Conservation (phyloP, 2,329 filamentous ascomycete species). For the Trichophyton simii region DNA sequence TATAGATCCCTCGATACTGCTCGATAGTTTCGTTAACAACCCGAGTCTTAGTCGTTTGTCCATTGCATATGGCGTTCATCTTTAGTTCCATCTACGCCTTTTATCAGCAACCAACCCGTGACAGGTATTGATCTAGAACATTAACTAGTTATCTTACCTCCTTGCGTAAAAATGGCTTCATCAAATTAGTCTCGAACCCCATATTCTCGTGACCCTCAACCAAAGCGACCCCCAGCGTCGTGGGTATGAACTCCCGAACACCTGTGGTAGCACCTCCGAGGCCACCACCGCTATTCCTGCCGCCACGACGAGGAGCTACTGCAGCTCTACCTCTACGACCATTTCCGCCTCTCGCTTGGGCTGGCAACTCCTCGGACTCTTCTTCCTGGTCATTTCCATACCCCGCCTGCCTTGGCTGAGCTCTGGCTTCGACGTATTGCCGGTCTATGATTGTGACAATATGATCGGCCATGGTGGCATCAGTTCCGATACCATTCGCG, state of each 20-base stretch:
- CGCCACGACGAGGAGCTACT: conserved; percentile 6
- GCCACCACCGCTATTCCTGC: conserved; percentile 8
- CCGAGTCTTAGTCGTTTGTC: conserved; percentile 4
- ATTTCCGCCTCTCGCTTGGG: conserved; percentile 6
- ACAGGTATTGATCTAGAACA: conserved; percentile 4
- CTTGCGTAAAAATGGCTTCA: conserved; percentile 5
- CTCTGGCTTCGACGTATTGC: conserved; percentile 5
- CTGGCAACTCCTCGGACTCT: conserved; percentile 7
- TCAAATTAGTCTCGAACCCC: conserved; percentile 5
- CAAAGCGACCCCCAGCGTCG: conserved; percentile 3
- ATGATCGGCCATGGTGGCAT: conserved; percentile 6
- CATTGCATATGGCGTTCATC: conserved; percentile 4
- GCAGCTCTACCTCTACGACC: conserved; percentile 5
- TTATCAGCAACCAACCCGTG: conserved; percentile 3
- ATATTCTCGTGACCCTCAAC: conserved; percentile 5
- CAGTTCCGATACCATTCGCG: conserved; percentile 6
- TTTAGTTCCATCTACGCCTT: conserved; percentile 5
- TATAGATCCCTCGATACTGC: conserved; percentile 6
- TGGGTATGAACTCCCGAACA: conserved; percentile 6
- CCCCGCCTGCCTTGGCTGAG: conserved; percentile 7
- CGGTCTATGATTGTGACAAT: conserved; percentile 6
- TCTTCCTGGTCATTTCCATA: conserved; percentile 8
- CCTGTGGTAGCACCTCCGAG: conserved; percentile 1
- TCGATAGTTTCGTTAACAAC: conserved; percentile 3
- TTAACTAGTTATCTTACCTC: conserved; percentile 4